Conservation (phyloP, 2,329 filamentous ascomycete species). For the Alternaria brassicae region DNA sequence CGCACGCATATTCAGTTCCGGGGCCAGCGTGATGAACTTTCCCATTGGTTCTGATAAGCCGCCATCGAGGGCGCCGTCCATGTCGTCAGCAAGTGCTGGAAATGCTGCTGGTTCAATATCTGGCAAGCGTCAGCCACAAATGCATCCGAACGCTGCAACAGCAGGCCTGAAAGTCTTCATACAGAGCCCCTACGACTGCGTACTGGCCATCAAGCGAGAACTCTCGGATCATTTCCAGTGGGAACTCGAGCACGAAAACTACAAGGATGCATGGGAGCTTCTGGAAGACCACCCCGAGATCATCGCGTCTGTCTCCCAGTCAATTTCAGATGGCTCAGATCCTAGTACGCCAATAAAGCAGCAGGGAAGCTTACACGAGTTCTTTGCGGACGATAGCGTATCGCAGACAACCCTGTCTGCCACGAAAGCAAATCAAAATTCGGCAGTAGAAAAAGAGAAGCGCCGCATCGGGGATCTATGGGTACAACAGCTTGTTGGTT, state of each 20-base stretch:
- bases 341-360: slow-evolving; percentile 55
- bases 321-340: slow-evolving; percentile 48
- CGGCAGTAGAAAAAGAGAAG: slow-evolving; percentile 83
- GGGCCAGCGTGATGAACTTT: slow-evolving; percentile 71
- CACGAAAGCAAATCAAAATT: slow-evolving; percentile 63
- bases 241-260: slow-evolving; percentile 82
- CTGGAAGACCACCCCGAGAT: slow-evolving; percentile 86
- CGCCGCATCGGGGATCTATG: slow-evolving; percentile 89
- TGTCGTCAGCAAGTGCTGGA: slow-evolving; percentile 46
- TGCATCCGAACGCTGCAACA: slow-evolving; percentile 59
- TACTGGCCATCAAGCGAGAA: slow-evolving; percentile 88
- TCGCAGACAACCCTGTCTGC: slow-evolving; percentile 69
- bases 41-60: slow-evolving; percentile 52
- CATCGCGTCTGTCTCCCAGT: slow-evolving; percentile 52
- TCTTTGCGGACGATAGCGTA: slow-evolving; percentile 72
- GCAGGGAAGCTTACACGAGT: slow-evolving; percentile 63
- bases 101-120: slow-evolving; percentile 29
- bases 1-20: slow-evolving; percentile 84
- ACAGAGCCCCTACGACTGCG: slow-evolving; percentile 94
- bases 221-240: slow-evolving; percentile 84
- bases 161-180: slow-evolving; percentile 85
- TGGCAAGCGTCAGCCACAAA: slow-evolving; percentile 36
- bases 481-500: slow-evolving; percentile 83
- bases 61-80: slow-evolving; percentile 32
- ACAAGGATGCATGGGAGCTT: slow-evolving; percentile 86